Evolutionary conservation across 805 yeast species (phyloP), one percentile per base, ranked within the genome.

Genomic region (Brettanomyces bruxellensis): DNA sequence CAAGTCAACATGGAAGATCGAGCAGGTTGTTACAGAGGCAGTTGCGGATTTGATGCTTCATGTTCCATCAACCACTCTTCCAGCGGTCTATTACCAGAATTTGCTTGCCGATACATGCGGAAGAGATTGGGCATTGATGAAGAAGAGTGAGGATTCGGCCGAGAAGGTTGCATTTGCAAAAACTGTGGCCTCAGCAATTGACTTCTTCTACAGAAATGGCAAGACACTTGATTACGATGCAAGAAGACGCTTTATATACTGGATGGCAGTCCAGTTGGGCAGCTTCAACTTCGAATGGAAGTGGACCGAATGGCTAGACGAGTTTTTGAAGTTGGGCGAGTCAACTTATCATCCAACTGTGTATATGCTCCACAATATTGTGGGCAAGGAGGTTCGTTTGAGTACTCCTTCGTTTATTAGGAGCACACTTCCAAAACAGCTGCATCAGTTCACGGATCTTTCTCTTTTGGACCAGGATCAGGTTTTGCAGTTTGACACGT

Each of bases 221-320:
- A 80, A 75, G 25, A 66, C 73, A 2, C 67, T 89, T 45, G 96
- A 91, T 60, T 80, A 79, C 55, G 96, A 89, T 63, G 68, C 86
- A 45, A 75, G 81, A 52, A 72, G 78, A 49, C 71, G 90, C 49
- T 85, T 78, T 53, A 70, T 87, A 56, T 91, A 86, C 64, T 93
- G 98, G 98, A 82, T 95, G 70, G 75, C 95, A 1, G 82, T 86
- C 47, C 99, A 93, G 65, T 77, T 93, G 62, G 85, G 95, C 57
- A 93, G 91, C 61, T 93, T 91, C 64, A 89, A 85, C 47, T 93
- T 87, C 66, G 86, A 90, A 35, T 93, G 99, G 99, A 88, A 89
- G 60, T 93, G 99, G 99, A 79, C 78, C 51, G 98, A 90, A 63
- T 93, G 99, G 99, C 78, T 74, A 25, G 47, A 38, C 38, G 66